These are phyloP conservation scores for Colletotrichum graminicola DNA, from an alignment of 2,329 filamentous ascomycete species.

Conservation along the genomic window DNA sequence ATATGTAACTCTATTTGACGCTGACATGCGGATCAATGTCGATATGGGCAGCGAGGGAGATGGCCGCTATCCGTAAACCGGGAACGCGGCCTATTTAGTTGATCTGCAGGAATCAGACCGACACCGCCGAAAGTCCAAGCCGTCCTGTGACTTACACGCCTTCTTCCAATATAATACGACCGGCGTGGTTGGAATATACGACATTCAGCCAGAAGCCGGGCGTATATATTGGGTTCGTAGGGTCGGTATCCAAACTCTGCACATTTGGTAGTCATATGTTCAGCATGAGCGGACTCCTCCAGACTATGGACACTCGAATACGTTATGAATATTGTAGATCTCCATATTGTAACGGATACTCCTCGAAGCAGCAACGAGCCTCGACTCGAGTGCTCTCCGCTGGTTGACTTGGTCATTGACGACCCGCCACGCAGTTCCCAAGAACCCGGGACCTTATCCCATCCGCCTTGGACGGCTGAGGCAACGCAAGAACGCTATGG, in stretches of 20 bases:
- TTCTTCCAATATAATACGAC: neutral
- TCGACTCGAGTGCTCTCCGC: neutral
- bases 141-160: neutral
- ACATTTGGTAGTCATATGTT: no score
- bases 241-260: neutral
- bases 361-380: neutral
- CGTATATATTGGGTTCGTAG: neutral
- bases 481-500: constrained; percentile 27
- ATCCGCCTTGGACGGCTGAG: neutral
- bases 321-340: neutral
- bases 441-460: neutral
- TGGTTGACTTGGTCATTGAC: neutral
- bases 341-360: neutral
- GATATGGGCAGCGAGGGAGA: no score
- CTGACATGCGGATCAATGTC: neutral
- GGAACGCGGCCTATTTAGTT: neutral
- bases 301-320: neutral
- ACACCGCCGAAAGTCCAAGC: neutral
- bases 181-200: neutral
- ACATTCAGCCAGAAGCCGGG: neutral
- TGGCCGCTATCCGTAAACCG: neutral
- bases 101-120: neutral
- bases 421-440: neutral
- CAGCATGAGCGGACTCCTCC: neutral
- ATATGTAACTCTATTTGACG: neutral